Evolutionary conservation across 2,329 filamentous ascomycete genomes (phyloP).

Genomic region (Aureobasidium sp.): DNA sequence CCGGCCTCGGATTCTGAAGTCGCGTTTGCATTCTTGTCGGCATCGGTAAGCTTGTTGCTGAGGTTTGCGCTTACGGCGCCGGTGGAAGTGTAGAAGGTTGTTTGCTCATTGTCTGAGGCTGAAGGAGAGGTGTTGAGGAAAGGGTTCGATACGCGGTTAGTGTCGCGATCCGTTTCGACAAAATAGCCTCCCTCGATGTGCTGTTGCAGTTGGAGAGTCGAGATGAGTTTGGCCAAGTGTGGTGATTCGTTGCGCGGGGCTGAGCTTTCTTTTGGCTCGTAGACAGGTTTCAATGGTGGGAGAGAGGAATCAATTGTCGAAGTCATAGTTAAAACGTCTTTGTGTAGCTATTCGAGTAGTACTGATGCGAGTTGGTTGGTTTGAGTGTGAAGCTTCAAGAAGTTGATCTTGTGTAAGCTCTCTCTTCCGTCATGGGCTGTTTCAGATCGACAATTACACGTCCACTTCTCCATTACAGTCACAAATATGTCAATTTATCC

Average conservation of each 20-base stretch:
- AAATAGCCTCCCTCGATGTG: constrained; percentile 63
- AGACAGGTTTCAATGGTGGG: constrained; percentile 22
- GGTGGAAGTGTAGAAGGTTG: constrained; percentile 26
- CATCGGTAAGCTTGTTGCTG: constrained; percentile 22
- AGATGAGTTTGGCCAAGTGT: constrained; percentile 34
- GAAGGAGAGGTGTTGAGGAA: constrained; percentile 31
- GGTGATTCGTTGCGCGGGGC: constrained; percentile 26
- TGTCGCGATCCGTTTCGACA: constrained; percentile 52
- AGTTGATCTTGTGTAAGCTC: neutral
- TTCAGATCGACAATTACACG: neutral
- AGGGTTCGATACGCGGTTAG: constrained; percentile 48
- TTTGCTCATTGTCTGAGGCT: neutral
- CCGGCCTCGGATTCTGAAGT: constrained; percentile 26
- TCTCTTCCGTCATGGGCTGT: neutral
- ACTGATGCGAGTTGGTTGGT: neutral
- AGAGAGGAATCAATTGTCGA: constrained; percentile 23
- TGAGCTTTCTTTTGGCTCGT: constrained; percentile 19
- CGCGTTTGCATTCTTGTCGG: constrained; percentile 26
- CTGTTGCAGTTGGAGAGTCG: constrained; percentile 41
- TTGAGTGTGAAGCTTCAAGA: neutral
- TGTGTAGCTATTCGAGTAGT: neutral
- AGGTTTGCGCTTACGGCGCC: constrained; percentile 28
- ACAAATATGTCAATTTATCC: neutral
- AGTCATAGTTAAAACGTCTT: neutral
- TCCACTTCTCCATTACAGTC: neutral